Percentiles rank a stretch among this genome's conserved stretches.
phyloP scores from a whole-genome alignment of 192 early-diverging fungal species.

The Chytriomyces hyalinus region DNA sequence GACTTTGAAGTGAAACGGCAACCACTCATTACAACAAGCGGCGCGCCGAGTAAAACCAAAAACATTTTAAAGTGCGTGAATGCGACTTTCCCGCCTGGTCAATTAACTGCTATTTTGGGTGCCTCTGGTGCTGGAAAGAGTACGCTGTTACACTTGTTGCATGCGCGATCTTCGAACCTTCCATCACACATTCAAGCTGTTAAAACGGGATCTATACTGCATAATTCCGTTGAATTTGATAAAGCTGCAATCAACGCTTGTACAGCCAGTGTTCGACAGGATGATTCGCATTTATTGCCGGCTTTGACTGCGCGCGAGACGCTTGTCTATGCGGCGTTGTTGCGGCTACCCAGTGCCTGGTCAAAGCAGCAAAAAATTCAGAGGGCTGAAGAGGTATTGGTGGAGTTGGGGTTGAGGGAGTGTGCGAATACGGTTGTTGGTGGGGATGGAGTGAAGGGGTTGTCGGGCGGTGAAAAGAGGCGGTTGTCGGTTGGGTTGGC shows the following conservation, averaged over 20 bases:
- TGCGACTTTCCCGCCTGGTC: conserved; percentile 37
- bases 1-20: not conserved
- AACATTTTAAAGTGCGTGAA: conserved; percentile 44
- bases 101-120: conserved; percentile 54
- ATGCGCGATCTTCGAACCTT: conserved; percentile 34
- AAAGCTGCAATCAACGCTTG: conserved; percentile 39
- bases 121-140: conserved; percentile 54
- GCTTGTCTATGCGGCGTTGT: conserved; percentile 45
- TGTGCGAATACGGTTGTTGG: conserved; percentile 52
- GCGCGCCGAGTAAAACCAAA: conserved; percentile 1
- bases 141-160: conserved; percentile 48
- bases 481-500: conserved; percentile 70
- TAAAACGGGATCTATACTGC: conserved; percentile 40
- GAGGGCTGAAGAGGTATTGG: conserved; percentile 43
- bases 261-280: conserved; percentile 48
- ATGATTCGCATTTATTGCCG: conserved; percentile 51
- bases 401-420: conserved; percentile 48
- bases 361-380: conserved; percentile 35
- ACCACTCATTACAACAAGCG: not conserved
- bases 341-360: conserved; percentile 46
- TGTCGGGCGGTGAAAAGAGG: conserved; percentile 76
- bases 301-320: conserved; percentile 54
- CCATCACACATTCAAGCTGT: conserved; percentile 23
- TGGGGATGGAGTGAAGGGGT: conserved; percentile 55
- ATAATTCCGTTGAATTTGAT: conserved; percentile 31